Conservation (phyloP, 2,329 filamentous ascomycete genomes). For the Alternaria burnsii region DNA sequence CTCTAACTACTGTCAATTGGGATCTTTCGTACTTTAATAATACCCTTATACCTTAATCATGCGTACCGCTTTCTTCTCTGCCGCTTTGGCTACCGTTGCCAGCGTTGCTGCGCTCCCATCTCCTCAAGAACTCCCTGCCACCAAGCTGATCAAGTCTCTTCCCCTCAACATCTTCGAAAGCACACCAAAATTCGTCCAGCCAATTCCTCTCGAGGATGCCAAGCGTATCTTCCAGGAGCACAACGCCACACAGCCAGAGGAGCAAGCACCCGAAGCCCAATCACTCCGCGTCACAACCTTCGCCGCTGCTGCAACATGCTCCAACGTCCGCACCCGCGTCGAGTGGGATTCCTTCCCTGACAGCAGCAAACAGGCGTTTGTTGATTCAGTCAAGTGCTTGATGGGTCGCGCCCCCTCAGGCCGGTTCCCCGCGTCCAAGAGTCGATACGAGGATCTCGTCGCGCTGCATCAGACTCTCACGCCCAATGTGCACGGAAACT, state of each 20-base stretch:
- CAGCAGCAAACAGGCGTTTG: conserved; percentile 34
- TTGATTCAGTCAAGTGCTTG: conserved; percentile 43
- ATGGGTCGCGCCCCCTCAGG: conserved; percentile 33
- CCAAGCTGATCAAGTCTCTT: conserved; percentile 15
- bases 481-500: conserved; percentile 44
- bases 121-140: conserved; percentile 13
- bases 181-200: conserved; percentile 13
- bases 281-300: not conserved
- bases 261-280: not conserved
- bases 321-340: conserved; percentile 38
- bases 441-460: conserved; percentile 47
- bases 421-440: conserved; percentile 34
- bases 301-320: conserved; percentile 28
- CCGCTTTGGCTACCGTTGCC: conserved; percentile 24
- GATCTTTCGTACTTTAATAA: conserved; percentile 8
- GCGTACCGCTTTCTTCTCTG: conserved; percentile 25
- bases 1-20: conserved; percentile 5
- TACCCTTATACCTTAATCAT: conserved; percentile 26
- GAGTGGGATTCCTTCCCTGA: conserved; percentile 44
- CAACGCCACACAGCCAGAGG: not conserved
- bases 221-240: conserved; percentile 9
- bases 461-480: conserved; percentile 46
- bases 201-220: conserved; percentile 20
- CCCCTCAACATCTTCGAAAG: conserved; percentile 16
- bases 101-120: conserved; percentile 22